Base-by-base conservation (phyloP, 148 eudicot species). In the Vaccinium myrtillus region DNA sequence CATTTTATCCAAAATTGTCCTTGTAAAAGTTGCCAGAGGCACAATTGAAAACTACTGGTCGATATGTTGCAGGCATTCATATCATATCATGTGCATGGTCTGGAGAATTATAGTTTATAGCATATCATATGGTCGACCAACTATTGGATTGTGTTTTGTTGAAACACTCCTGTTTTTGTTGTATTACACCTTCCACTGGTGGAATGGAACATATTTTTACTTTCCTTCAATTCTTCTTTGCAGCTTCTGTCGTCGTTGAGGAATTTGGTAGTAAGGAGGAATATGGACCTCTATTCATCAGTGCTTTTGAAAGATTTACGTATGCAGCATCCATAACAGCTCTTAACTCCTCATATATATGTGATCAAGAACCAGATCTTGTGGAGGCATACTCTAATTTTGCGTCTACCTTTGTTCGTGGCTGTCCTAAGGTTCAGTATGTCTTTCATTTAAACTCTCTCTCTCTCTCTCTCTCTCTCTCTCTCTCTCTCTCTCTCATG, bases 281-380 rank as follows among this genome's bases (percentile, higher is more conserved):
- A 87, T 94, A 85, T 89, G 99, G 98, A 86, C 86, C 90, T 80
- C 84, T 97, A 84, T 95, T 92, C 85, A 90, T 97, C 90, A 91
- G 93, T 86, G 94, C 96, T 36, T 88, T 97, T 83, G 94, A 93
- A 86, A 92, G 98, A 90, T 93, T 97, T 90, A 93, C 95, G 48
- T 83, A 90, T 90, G 94, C 99, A 56, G 86, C 94, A 88, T 94
- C 99, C 83, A 90, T 97, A 56, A 81, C 89, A 86, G 94, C 98
- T 77, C 94, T 97, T 85, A 95, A 90, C 90, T 97, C 99, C 61
- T 97, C 99, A 61, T 97, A 97, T 85, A 91, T 97, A 89, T 95
- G 99, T 87, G 99, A 97, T 87, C 99, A 97, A 92, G 99, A 95
- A 85, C 99, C 99, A 76, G 98, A 97, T 89, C 86, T 97, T 78